Conservation (phyloP, 345 rosid genomes). For the Murraya paniculata region DNA sequence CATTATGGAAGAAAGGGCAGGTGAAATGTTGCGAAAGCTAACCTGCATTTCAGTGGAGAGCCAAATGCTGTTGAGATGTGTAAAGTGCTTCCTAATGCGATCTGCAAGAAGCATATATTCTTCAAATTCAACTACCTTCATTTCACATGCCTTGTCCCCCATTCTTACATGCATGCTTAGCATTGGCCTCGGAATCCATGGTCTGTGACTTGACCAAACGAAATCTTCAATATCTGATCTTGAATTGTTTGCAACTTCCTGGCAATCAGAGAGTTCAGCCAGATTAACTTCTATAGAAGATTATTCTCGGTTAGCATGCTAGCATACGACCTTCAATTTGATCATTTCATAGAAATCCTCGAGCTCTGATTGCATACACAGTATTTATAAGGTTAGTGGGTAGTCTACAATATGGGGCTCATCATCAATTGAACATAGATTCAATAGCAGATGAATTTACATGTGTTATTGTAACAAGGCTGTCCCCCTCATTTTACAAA, state of each 20-base stretch:
- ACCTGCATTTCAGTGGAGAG: conserved; percentile 96
- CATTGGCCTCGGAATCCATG: conserved; percentile 90
- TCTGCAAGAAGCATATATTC: conserved; percentile 69
- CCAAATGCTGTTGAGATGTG: conserved; percentile 73
- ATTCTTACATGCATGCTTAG: conserved; percentile 95
- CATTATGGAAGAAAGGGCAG: not conserved
- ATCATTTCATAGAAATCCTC: not conserved
- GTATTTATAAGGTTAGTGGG: not conserved
- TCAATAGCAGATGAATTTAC: not conserved
- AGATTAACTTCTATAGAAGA: not conserved
- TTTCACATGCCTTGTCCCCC: conserved; percentile 98
- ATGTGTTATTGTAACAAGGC: too few relatives aligned
- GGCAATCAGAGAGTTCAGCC: conserved; percentile 11
- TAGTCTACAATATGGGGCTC: not conserved
- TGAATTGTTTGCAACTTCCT: conserved; percentile 29
- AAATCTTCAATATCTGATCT: conserved; percentile 59
- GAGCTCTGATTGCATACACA: not conserved
- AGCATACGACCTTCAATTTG: not conserved
- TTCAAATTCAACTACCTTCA: conserved; percentile 73
- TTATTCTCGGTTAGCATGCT: not conserved
- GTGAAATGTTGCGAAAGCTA: not conserved
- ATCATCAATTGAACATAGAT: not conserved
- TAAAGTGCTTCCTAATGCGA: conserved; percentile 57
- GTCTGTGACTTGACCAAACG: conserved; percentile 79
- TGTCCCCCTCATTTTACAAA: not conserved